Base-by-base conservation (phyloP, 2,329 filamentous ascomycete species). In the Pseudogymnoascus verrucosus region DNA sequence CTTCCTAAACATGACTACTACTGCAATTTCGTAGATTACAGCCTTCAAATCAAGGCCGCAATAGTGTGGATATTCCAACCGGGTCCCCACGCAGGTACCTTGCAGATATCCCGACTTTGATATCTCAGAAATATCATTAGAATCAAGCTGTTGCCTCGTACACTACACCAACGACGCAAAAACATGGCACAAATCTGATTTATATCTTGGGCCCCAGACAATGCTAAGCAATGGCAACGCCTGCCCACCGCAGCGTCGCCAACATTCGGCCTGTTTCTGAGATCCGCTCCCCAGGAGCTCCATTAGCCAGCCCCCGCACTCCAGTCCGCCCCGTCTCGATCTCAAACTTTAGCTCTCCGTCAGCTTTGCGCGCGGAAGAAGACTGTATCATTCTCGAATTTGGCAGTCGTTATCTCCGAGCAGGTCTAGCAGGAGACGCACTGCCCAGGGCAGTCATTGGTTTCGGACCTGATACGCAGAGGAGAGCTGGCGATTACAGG, bases 361-460 rank as follows among this genome's bases (percentile, higher is more conserved):
- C 85, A 65, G 76, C 85, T 70, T 74, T 89, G 68, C 80, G 87
- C 71, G 78, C 88, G 70, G 92, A 96, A 70, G 95, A 99, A 71
- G 95, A 97, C 68, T 80, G 88, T 5, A 76, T 96, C 4, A 83
- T 99, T 44, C 80, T 97, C 61, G 92, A 98, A 74, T 74, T 98
- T 37, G 93, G 92, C 1, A 84, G 90, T 8, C 85, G 93, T 21
- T 89, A 86, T 75, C 75, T 98, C 26, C 86, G 89, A 51, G 88
- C 89, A 8, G 95, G 95, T 0, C 95, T 97, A 72, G 90, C 93
- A 5, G 93, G 93, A 61, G 93, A 96, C 74, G 83, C 87, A 47
- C 77, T 80, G 2, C 92, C 92, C 68, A 96, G 93, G 74, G 83
- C 81, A 0, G 80, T 82, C 12, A 77, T 93, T 21, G 80, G 83